A percentile compares a stretch with the other conserved stretches of the same genome.
Conservation (phyloP, 306 rosid species). For the Macrotyloma uniflorum region DNA sequence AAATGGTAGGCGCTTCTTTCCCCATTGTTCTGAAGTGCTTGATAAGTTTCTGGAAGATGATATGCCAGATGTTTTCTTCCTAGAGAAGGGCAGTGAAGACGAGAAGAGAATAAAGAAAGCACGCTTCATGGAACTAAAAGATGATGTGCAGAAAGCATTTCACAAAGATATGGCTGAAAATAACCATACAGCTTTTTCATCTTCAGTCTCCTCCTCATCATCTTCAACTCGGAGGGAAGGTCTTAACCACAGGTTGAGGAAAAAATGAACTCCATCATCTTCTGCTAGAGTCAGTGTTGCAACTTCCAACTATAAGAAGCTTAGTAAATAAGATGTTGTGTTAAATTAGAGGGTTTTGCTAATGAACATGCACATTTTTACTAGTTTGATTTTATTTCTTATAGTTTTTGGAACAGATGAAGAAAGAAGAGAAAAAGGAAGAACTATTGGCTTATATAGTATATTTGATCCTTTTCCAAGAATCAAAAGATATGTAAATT, state of each 20-base stretch:
- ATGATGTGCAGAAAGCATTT: constrained; percentile 87
- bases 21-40: constrained; percentile 90
- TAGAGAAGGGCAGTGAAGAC: constrained; percentile 70
- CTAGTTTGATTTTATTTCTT: constrained; percentile 20
- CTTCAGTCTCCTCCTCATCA: constrained; percentile 60
- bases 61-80: constrained; percentile 68
- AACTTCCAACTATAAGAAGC: constrained; percentile 22
- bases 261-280: constrained; percentile 38
- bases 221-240: constrained; percentile 53
- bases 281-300: neutral
- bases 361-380: constrained; percentile 4
- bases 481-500: neutral
- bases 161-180: constrained; percentile 74
- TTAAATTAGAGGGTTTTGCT: constrained; percentile 12
- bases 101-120: constrained; percentile 72
- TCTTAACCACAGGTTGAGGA: constrained; percentile 52
- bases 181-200: constrained; percentile 45
- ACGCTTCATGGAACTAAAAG: constrained; percentile 88
- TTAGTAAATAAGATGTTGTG: constrained; percentile 38
- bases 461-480: neutral
- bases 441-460: neutral
- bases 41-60: constrained; percentile 77
- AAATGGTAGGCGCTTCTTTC: constrained; percentile 84
- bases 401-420: neutral
- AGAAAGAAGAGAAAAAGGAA: neutral